Base-by-base conservation (phyloP, 495 filamentous ascomycete genomes). In the Chaetomidium leptoderma region DNA sequence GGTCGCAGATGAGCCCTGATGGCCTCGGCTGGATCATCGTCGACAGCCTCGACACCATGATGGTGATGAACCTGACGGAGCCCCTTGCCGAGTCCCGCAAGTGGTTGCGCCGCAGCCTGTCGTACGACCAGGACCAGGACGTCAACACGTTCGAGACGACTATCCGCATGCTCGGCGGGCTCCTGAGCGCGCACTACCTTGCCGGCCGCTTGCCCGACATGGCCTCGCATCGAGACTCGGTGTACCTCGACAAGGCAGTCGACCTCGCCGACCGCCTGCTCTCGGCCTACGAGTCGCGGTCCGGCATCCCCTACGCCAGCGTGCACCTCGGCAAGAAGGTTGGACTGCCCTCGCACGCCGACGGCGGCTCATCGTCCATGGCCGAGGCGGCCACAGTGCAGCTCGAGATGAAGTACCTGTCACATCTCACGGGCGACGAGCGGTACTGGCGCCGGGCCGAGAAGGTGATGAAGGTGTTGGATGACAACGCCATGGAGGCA, bases 61-160 rank as follows among this genome's bases (percentile, higher is more conserved):
- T 98, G 76, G 73, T 98, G 54, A 98, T 98, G 93, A 98, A 98
- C 65, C 78, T 96, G 43, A 97, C 92, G 5, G 88, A 82, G 17
- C 82, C 90, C 52, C 83, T 98, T 24, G 79, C 83, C 27, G 86
- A 92, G 65, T 91, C 93, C 36, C 82, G 91, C 37, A 81, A 95
- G 61, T 98, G 93, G 93, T 85, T 98, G 47, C 78, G 87, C 26
- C 86, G 82, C 6, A 83, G 83, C 1, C 74, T 97, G 50, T 82
- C 82, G 14, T 97, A 95, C 67, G 83, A 96, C 55, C 89, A 96
- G 65, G 79, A 96, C 60, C 90, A 95, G 60, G 90, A 97, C 63
- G 93, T 98, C 43, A 97, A 88, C 72, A 97, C 92, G 0, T 98
- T 98, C 67, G 92, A 98, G 70, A 97, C 92, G 0, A 97, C 92